Evolutionary conservation across 345 rosid genomes (phyloP), one percentile per base, ranked within the genome.

Genomic region (Anacardium occidentale): DNA sequence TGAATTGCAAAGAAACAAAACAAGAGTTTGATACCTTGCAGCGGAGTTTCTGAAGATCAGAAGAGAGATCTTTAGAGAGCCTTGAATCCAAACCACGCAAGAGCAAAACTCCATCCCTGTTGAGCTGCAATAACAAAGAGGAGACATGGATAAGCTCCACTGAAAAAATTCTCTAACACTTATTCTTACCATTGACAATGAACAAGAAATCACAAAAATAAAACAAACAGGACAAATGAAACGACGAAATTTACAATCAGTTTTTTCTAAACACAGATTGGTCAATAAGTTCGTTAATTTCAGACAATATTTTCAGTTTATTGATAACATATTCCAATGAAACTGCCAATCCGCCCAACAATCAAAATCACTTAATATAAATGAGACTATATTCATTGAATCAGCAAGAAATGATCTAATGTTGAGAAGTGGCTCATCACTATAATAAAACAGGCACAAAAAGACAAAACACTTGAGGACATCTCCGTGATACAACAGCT

Each of bases 11-110:
- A n/a, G 29, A 17, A 20, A 25, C 26, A 52, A 11, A n/a, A 26
- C 13, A 9, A 3, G n/a, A 12, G 2, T 52, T 26, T 22, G 21
- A 32, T 78, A 92, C 99, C 94, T 95, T 95, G 86, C 99, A 95
- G 37, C 94, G 90, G 14, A 93, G 91, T 78, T 91, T 93, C 83
- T 91, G 99, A 76, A 93, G 94, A 85, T 95, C 98, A 26, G 93
- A 79, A 29, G 97, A 94, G 72, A 95, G 88, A 77, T 95, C 96
- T 76, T 89, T 91, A 58, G 99, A 91, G 40, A 96, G 90, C 84
- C 97, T 86, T 18, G 99, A 96, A 82, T 96, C 99, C 50, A 96
- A 67, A 74, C 99, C 92, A 25, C 94, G 87, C 74, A 93, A 76
- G 59, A 96, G 97, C 80, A 96, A 64, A 71, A 96, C 96, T 11